Base-by-base conservation (phyloP, 2,329 filamentous ascomycete species). In the Penicillium paneum region DNA sequence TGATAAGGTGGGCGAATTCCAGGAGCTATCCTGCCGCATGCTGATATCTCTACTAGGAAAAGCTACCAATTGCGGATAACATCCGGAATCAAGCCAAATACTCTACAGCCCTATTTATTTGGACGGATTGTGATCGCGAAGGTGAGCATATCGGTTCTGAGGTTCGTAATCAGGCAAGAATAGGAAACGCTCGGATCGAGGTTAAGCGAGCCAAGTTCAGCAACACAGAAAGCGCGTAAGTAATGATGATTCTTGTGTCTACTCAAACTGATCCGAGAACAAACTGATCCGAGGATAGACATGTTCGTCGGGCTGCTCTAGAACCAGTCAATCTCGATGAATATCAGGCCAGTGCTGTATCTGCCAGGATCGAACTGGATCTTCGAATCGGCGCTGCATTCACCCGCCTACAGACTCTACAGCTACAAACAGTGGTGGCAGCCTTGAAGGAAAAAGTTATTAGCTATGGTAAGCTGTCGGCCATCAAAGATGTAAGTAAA, bases 101-200 rank as follows among this genome's bases (percentile, higher is more conserved):
- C 68, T 81, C 86, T n/a, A 83, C 81, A 52, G 84, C 87, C 12
- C 79, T 99, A 31, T 93, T 95, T 72, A 97, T 99, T 64, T 99
- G 94, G 94, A 99, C 94, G 0, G 94, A 99, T 80, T 97, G 94
- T 74, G 94, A 99, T 79, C 86, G 92, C 52, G 94, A 99, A 79
- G 94, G 94, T 34, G 94, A 99, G 72, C 89, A 97, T 69, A 99
- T 99, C 63, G 94, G 94, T 7, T 82, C 88, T 36, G 93, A 99
- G 71, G 93, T 99, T 57, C 86, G 91, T 41, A 83, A 89, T 49
- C 87, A 93, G 55, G 94, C 94, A 5, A 78, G 80, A 43, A 85
- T 85, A 66, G 87, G 83, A 10, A 97, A 97, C 60, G 74, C 80
- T 10, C 78, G 78, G 1, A 85, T 99, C 39, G 81, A 91, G 57